These are phyloP conservation scores for Corymbia citriodora DNA, from an alignment of 441 rosid species.

Conservation along the genomic window DNA sequence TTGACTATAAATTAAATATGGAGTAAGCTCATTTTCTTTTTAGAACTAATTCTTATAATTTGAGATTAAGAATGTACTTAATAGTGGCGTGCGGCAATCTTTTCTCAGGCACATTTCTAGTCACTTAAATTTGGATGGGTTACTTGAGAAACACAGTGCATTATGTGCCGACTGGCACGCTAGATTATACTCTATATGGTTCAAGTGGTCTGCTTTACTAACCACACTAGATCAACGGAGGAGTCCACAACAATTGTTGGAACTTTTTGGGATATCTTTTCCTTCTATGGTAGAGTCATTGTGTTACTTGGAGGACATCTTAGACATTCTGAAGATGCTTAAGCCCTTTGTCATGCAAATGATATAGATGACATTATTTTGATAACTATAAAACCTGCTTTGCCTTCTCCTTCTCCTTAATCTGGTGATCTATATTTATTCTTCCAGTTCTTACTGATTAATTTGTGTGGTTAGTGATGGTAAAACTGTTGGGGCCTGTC, in stretches of 20 bases:
- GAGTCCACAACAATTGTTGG: neutral
- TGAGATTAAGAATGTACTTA: neutral
- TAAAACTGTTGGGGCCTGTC: conserved; percentile 98
- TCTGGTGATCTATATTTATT: conserved; percentile 12
- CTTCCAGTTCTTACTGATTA: conserved; percentile 33
- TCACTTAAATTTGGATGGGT: neutral
- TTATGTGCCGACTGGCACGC: neutral
- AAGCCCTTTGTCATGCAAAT: neutral
- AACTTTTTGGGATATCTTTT: neutral
- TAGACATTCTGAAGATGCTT: neutral
- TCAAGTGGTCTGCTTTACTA: neutral
- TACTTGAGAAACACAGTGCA: neutral
- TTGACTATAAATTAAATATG: neutral
- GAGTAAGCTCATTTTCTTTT: neutral
- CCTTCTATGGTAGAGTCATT: neutral
- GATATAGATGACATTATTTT: neutral
- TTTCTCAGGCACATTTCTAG: neutral
- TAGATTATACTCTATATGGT: neutral
- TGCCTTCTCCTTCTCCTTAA: conserved; percentile 9
- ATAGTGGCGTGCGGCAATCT: neutral
- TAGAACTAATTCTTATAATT: neutral
- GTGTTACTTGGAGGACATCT: neutral
- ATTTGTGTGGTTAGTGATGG: conserved; percentile 81
- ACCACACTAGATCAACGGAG: neutral
- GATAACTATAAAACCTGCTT: conserved; percentile 4